Base-by-base conservation (phyloP, 108 stramenopile genomes). In the Stephanodiscus minutulus region DNA sequence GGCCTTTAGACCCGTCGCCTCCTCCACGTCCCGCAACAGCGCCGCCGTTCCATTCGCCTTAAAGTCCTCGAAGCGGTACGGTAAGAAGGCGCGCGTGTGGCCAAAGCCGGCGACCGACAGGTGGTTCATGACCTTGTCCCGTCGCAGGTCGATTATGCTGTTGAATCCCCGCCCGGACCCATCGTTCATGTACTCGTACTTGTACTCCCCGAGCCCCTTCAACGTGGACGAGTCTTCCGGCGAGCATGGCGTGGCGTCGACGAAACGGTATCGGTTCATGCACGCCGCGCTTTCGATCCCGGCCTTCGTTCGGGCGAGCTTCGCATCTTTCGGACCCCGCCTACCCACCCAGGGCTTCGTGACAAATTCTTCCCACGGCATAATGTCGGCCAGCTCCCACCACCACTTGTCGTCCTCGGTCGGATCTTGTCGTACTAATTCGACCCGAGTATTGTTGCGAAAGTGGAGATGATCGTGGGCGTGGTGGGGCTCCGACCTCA, bases 111-210 rank as follows among this genome's bases (percentile, higher is more conserved):
- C 44, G 3, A 80, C 52, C 28, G 36, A 54, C 15, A 80, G 57
- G 65, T 78, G 80, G 60, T 89, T 86, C 7, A 46, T 25, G 22
- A 89, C 62, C 72, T 89, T 89, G 52, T 84, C 86, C 5, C 82
- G 69, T 31, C 88, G 70, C 15, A 88, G 53, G 28, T 85, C 59
- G 35, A 88, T 33, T 54, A 81, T 76, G 21, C 74, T 81, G 20
- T 49, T 48, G 47, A 76, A 81, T 10, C 61, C 50, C 10, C n/a
- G n/a, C n/a, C n/a, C n/a, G n/a, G 80, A 81, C 5, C 80, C 80
- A 72, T 76, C 80, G 48, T 65, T 70, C 52, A 71, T 71, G 43
- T 72, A 70, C 49, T 81, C 80, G 56, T 81, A 81, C n/a, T 56
- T 81, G n/a, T 49, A 39, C 48, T 41, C 48, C 61, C 56, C 69